Evolutionary conservation across 2,329 filamentous ascomycete genomes (phyloP).

Genomic region (Thelonectria rubi): DNA sequence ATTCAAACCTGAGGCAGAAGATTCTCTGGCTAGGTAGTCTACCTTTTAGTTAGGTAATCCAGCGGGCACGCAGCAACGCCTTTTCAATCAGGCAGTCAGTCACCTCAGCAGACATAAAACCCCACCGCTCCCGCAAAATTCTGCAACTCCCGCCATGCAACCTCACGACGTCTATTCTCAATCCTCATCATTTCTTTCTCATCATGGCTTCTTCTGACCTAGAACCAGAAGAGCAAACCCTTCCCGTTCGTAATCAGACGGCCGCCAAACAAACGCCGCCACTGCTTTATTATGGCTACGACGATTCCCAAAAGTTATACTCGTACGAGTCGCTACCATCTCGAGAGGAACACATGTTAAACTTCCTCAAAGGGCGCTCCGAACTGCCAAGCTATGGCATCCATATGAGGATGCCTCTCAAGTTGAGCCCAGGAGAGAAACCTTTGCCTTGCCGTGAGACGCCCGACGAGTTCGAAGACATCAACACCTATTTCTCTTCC

Average conservation of each 20-base stretch:
- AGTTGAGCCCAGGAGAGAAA: background rate
- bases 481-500: conserved; percentile 12
- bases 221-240: background rate
- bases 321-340: conserved; percentile 6
- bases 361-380: conserved; percentile 1
- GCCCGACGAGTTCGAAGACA: conserved; percentile 5
- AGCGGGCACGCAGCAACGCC: too few relatives aligned
- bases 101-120: conserved; percentile 4
- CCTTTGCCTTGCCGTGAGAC: conserved; percentile 8
- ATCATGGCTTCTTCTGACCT: background rate
- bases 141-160: background rate
- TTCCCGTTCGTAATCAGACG: background rate
- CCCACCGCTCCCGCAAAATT: conserved; percentile 1
- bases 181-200: background rate
- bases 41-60: too few relatives aligned
- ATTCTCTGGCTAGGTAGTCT: too few relatives aligned
- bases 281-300: conserved; percentile 10
- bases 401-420: conserved; percentile 6
- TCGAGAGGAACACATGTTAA: conserved; percentile 4
- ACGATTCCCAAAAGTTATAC: conserved; percentile 1
- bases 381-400: background rate
- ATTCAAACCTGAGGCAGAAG: too few relatives aligned
- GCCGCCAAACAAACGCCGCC: background rate
- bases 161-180: conserved; percentile 1
- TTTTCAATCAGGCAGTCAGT: too few relatives aligned